Conservation (phyloP, 352 stramenopile genomes). For the Pythium sukuiense region DNA sequence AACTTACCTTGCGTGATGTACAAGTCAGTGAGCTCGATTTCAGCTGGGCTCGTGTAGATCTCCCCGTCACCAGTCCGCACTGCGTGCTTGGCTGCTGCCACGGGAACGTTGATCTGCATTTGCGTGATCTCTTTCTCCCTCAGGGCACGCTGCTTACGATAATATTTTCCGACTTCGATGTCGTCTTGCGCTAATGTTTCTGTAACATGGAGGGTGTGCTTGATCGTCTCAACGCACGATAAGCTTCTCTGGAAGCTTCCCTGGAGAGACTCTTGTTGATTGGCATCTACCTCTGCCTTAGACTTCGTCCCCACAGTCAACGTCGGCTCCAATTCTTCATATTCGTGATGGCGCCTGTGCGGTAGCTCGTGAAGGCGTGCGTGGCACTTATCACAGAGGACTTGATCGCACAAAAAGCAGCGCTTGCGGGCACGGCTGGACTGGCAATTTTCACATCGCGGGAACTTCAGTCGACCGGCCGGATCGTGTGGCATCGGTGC, state of each 20-base stretch:
- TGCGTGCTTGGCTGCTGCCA: slow-evolving; percentile 49
- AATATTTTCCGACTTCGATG: slow-evolving; percentile 49
- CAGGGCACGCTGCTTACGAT: slow-evolving; percentile 40
- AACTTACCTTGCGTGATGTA: slow-evolving; percentile 66
- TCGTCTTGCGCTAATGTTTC: slow-evolving; percentile 15
- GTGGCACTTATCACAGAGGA: slow-evolving; percentile 64
- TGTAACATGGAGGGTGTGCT: slow-evolving; percentile 14
- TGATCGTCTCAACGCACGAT: slow-evolving; percentile 35
- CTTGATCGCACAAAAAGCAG: slow-evolving; percentile 55
- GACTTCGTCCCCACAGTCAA: slow-evolving; percentile 31
- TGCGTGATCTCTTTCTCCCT: slow-evolving; percentile 59
- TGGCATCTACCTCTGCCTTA: slow-evolving; percentile 22
- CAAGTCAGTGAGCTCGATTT: slow-evolving; percentile 53
- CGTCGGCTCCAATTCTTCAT: slow-evolving; percentile 40
- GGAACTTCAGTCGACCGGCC: slow-evolving; percentile 39
- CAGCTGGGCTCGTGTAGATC: slow-evolving; percentile 47
- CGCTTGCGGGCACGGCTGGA: slow-evolving; percentile 41
- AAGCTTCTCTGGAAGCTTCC: slow-evolving; percentile 27
- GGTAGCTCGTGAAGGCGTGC: slow-evolving; percentile 54
- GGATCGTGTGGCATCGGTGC: slow-evolving; percentile 41
- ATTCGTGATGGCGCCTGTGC: slow-evolving; percentile 49
- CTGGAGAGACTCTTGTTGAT: slow-evolving; percentile 35
- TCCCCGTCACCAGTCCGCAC: slow-evolving; percentile 32
- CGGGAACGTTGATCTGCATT: slow-evolving; percentile 52
- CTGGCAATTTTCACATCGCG: slow-evolving; percentile 56